Conservation (phyloP, 2,329 filamentous ascomycete species). For the Alternaria rosae region DNA sequence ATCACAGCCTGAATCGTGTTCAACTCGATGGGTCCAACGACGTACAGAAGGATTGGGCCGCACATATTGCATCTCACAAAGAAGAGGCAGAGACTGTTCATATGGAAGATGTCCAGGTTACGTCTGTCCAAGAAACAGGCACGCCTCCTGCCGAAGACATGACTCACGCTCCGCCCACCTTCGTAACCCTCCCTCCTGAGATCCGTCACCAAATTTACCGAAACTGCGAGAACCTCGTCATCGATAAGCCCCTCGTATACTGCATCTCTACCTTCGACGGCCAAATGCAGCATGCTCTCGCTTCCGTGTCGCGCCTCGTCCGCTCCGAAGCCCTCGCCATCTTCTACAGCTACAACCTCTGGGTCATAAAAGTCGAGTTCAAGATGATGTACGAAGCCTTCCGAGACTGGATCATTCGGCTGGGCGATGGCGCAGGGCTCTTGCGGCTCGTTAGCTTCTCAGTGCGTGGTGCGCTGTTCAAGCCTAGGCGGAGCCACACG, state of each 20-base stretch:
- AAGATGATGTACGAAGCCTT: constrained; percentile 52
- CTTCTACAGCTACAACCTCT: constrained; percentile 52
- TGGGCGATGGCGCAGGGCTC: constrained; percentile 40
- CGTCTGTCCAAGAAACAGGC: neutral
- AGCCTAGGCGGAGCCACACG: constrained; percentile 36
- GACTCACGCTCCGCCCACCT: constrained; percentile 27
- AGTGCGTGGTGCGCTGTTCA: constrained; percentile 45
- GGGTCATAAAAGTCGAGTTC: constrained; percentile 51
- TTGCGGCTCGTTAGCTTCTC: constrained; percentile 45
- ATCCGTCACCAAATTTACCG: constrained; percentile 50
- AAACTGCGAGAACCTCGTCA: constrained; percentile 45
- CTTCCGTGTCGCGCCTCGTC: constrained; percentile 44
- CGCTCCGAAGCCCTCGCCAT: constrained; percentile 49
- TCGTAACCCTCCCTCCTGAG: constrained; percentile 48
- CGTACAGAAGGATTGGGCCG: constrained; percentile 31
- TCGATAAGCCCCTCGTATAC: constrained; percentile 50
- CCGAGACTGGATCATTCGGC: constrained; percentile 48
- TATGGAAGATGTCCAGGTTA: constrained; percentile 9
- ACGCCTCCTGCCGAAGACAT: constrained; percentile 6
- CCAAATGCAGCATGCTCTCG: constrained; percentile 49
- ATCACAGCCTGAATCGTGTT: constrained; percentile 29
- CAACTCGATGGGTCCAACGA: constrained; percentile 19
- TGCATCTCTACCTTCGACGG: constrained; percentile 49
- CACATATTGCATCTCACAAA: constrained; percentile 18
- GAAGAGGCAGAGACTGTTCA: constrained; percentile 20